phyloP scores from a whole-genome alignment of 257 asterid genomes.

The Penstemon eatonii region DNA sequence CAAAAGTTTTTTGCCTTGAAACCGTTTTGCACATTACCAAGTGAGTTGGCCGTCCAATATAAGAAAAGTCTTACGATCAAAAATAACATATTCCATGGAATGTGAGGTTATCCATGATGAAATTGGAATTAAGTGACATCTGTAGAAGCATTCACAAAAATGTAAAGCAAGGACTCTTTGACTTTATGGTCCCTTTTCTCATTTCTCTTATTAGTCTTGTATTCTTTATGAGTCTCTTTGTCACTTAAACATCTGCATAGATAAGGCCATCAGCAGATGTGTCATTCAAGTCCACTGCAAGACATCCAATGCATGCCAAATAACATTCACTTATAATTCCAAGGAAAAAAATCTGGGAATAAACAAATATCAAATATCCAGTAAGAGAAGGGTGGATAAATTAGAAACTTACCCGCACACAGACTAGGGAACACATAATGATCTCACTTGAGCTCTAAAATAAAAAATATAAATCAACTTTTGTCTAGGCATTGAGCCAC shows the following conservation, averaged over 20 bases:
- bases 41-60: constrained; percentile 27
- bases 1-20: constrained; percentile 38
- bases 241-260: constrained; percentile 70
- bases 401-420: not conserved
- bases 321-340: constrained; percentile 11
- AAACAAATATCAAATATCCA: constrained; percentile 16
- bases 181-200: constrained; percentile 62
- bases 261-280: constrained; percentile 55
- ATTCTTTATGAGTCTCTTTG: constrained; percentile 59
- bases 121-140: constrained; percentile 52
- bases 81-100: constrained; percentile 36
- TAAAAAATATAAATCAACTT: not conserved
- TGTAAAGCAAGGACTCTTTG: constrained; percentile 35
- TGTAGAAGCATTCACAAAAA: constrained; percentile 41
- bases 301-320: constrained; percentile 14
- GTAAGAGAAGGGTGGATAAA: constrained; percentile 1
- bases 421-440: not conserved
- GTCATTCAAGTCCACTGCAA: constrained; percentile 38
- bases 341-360: not conserved
- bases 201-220: constrained; percentile 62
- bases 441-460: not conserved
- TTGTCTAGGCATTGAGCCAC: not conserved
- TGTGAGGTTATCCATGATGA: constrained; percentile 49
- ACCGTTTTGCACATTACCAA: constrained; percentile 48
- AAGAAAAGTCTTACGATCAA: constrained; percentile 30